Evolutionary conservation across 768 basidiomycete genomes (phyloP), one percentile per base, ranked within the genome.

Genomic region (Floccularia luteovirens): DNA sequence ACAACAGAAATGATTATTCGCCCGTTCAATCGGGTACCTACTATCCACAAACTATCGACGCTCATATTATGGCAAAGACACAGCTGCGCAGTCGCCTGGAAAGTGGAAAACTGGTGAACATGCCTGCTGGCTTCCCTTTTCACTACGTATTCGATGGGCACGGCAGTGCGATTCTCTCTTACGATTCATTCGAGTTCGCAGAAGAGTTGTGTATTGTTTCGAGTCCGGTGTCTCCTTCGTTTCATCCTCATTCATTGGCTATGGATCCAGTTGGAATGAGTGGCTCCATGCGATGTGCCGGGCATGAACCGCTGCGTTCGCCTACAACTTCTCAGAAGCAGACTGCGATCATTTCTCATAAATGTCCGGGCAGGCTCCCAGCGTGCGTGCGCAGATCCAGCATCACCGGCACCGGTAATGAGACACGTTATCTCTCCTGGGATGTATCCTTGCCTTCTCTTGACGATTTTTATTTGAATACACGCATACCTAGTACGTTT

Each of bases 111-210:
- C 45, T 67, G 13, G 36, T 57, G 21, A 53, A 56, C 39, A 53
- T 62, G 47, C 61, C 58, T 17, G 44, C 38, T 11, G 63, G 63
- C 2, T 70, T 67, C 43, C 65, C 68, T 1, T 64, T 69, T 43
- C 60, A 48, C 28, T 52, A 49, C 38, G 45, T 49, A 28, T 42
- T 43, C 20, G 52, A 55, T 36, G 46, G 41, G 11, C 45, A 53
- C 22, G 57, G 55, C 13, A 38, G 43, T 3, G 39, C 43, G 3
- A 41, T 37, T 30, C 44, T 60, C 16, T 58, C 59, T 21, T 50
- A 60, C 35, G 54, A 52, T 20, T 52, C 64, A n/a, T 69, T 59
- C 38, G 63, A 67, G 39, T 60, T 68, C 41, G 47, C 43, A 13
- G 59, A 64, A 36, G 47, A 56, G 21, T 44, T 60, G n/a, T 45